A percentile compares a stretch with the other conserved stretches of the same genome.
These are phyloP conservation scores for Kregervanrija delftensis DNA, from an alignment of 805 yeast genomes.

Conservation along the genomic window DNA sequence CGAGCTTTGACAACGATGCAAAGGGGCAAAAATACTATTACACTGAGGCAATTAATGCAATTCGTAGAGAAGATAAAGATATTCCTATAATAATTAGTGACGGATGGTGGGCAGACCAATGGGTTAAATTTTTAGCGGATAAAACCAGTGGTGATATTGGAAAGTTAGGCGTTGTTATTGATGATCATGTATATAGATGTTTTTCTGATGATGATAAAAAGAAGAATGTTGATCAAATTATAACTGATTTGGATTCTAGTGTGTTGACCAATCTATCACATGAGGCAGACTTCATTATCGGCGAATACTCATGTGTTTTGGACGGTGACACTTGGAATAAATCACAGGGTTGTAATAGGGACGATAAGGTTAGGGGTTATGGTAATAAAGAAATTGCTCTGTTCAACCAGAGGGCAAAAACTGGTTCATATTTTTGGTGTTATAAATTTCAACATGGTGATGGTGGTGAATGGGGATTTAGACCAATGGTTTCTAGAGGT, in stretches of 20 bases:
- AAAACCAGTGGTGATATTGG: conserved; percentile 31
- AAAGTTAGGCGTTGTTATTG: conserved; percentile 62
- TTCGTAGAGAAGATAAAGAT: conserved; percentile 45
- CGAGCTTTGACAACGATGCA: conserved; percentile 54
- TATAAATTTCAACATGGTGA: conserved; percentile 78
- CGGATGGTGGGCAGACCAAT: conserved; percentile 87
- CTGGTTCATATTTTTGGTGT: conserved; percentile 89
- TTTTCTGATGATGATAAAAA: conserved; percentile 67
- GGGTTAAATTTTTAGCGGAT: conserved; percentile 58
- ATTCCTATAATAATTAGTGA: conserved; percentile 81
- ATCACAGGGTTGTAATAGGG: conserved; percentile 34
- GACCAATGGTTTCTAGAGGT: conserved; percentile 64
- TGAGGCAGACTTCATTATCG: conserved; percentile 63
- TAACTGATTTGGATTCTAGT: conserved; percentile 45
- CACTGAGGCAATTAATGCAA: conserved; percentile 50
- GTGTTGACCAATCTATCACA: conserved; percentile 41
- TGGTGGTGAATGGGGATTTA: conserved; percentile 97
- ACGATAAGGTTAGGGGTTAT: conserved; percentile 48
- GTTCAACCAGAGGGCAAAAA: conserved; percentile 46
- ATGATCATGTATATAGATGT: conserved; percentile 81
- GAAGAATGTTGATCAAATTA: conserved; percentile 59
- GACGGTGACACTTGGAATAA: conserved; percentile 71
- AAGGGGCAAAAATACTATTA: conserved; percentile 55
- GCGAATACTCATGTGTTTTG: conserved; percentile 86
- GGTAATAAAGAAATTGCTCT: conserved; percentile 50